Conservation (phyloP, 768 basidiomycete species). For the Mrakia gelida region DNA sequence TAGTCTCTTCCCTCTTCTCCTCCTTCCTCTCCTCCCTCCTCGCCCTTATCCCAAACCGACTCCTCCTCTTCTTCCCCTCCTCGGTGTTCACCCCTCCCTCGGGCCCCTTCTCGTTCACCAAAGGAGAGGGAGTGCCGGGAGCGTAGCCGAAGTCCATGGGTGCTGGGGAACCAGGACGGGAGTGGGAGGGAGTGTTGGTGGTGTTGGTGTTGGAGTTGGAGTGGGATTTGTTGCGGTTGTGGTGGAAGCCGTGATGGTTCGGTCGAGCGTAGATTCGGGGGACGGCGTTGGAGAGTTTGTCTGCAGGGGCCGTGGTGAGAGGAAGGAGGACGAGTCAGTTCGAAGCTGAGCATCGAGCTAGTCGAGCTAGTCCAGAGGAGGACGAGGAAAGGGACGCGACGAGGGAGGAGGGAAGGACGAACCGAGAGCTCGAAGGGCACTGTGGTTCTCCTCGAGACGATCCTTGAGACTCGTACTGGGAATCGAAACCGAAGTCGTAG, state of each 20-base stretch:
- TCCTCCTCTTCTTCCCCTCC: not conserved
- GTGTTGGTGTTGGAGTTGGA: not conserved
- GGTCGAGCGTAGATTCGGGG: not conserved
- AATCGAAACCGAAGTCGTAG: not conserved
- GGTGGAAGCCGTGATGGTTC: not conserved
- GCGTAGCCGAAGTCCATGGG: slow-evolving; percentile 18
- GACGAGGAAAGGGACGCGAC: not conserved
- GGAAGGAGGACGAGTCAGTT: not conserved
- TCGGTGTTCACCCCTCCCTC: not conserved
- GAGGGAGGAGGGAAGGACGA: slow-evolving; percentile 37
- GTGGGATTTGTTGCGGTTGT: not conserved
- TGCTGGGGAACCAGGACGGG: slow-evolving; percentile 8
- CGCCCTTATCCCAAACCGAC: not conserved
- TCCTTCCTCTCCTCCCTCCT: slow-evolving; percentile 4
- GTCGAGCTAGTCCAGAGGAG: too few relatives aligned
- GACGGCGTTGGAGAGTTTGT: slow-evolving; percentile 31
- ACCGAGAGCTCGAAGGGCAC: slow-evolving; percentile 69
- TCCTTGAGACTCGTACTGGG: slow-evolving; percentile 45
- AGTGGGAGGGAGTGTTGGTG: not conserved
- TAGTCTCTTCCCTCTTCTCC: slow-evolving; percentile 15
- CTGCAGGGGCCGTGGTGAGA: too few relatives aligned
- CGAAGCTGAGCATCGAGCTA: too few relatives aligned
- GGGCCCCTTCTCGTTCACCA: not conserved
- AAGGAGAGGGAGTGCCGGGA: not conserved
- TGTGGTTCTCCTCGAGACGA: slow-evolving; percentile 63